Conservation (phyloP, 2,329 filamentous ascomycete species). For the Fusarium devonianum region DNA sequence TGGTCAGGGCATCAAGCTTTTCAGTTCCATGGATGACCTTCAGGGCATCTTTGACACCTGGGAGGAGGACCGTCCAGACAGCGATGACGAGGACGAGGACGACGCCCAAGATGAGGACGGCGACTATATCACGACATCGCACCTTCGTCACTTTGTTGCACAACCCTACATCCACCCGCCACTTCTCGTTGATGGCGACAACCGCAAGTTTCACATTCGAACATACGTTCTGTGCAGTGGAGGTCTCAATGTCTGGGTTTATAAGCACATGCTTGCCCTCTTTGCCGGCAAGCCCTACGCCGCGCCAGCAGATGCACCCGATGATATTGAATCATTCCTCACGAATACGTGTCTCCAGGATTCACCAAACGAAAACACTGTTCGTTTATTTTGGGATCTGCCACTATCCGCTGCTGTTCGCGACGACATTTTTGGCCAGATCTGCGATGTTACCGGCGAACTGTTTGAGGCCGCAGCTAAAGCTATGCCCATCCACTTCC, state of each 20-base stretch:
- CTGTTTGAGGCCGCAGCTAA: constrained; percentile 86
- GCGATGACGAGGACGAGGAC: constrained; percentile 66
- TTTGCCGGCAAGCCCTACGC: constrained; percentile 81
- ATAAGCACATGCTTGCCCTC: constrained; percentile 88
- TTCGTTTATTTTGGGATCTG: constrained; percentile 78
- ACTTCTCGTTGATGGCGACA: constrained; percentile 68
- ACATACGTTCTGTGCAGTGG: constrained; percentile 88
- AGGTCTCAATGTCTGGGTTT: constrained; percentile 82
- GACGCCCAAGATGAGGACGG: constrained; percentile 46
- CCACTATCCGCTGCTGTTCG: constrained; percentile 60
- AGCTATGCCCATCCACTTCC: constrained; percentile 89
- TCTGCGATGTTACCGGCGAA: constrained; percentile 76
- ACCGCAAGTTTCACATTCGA: constrained; percentile 92
- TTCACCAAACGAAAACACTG: constrained; percentile 65
- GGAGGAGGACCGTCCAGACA: constrained; percentile 74
- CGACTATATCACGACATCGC: constrained; percentile 78
- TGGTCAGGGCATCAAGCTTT: constrained; percentile 90
- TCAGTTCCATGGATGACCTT: constrained; percentile 85
- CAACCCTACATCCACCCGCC: constrained; percentile 95
- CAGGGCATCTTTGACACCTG: constrained; percentile 88
- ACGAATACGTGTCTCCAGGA: constrained; percentile 95
- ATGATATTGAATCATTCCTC: constrained; percentile 75
- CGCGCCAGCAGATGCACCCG: constrained; percentile 63
- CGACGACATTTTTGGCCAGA: constrained; percentile 72
- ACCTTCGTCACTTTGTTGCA: constrained; percentile 93